phyloP scores from a whole-genome alignment of 192 early-diverging fungal species.

The Gaertneriomyces semiglobifer region DNA sequence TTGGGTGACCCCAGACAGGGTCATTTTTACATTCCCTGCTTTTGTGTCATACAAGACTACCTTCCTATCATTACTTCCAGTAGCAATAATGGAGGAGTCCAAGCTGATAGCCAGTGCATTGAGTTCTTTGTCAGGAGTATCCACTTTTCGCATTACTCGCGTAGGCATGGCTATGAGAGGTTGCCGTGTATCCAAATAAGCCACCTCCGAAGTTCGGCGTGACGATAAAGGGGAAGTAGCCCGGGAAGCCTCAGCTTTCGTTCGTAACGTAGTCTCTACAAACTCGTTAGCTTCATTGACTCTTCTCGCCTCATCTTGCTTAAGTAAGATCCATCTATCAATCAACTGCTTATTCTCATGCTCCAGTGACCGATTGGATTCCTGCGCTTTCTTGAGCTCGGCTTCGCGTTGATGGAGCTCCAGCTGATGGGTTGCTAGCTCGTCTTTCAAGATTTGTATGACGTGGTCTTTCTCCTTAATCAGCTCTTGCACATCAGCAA shows the following conservation, averaged over 20 bases:
- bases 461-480: conserved; percentile 87
- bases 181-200: no score
- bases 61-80: conserved; percentile 90
- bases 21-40: conserved; percentile 58
- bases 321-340: conserved; percentile 76
- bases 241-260: no score
- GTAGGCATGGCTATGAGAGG: no score
- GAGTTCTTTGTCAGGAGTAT: conserved; percentile 72
- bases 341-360: conserved; percentile 81
- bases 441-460: conserved; percentile 90
- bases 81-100: conserved; percentile 70
- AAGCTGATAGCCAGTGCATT: conserved; percentile 73
- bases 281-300: conserved; percentile 92
- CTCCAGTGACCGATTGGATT: conserved; percentile 63
- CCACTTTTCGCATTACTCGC: no score
- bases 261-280: conserved; percentile 42
- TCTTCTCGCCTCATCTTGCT: conserved; percentile 81
- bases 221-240: background rate
- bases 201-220: no score
- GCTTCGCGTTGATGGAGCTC: conserved; percentile 73
- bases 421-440: conserved; percentile 82
- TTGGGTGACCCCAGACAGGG: conserved; percentile 79
- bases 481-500: conserved; percentile 38
- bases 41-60: conserved; percentile 82
- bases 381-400: conserved; percentile 51